Evolutionary conservation across 2,329 filamentous ascomycete genomes (phyloP), one percentile per base, ranked within the genome.

Genomic region (Nannizzia gypsea): DNA sequence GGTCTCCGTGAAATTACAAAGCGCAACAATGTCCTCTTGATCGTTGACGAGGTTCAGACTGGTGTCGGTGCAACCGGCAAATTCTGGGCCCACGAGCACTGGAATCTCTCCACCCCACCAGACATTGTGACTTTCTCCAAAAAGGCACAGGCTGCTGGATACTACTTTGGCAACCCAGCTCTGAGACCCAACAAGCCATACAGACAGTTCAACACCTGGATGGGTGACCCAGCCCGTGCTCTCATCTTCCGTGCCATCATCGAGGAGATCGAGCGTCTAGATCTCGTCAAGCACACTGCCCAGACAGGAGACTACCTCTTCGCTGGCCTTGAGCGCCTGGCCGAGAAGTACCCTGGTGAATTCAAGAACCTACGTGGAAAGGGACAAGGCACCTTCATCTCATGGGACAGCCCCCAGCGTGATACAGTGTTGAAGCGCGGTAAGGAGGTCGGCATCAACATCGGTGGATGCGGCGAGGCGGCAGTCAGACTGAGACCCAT

Each of bases 41-140:
- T 96, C 70, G 90, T 95, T 64, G 90, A 96, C 72, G 90, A 96
- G 77, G 90, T 96, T 9, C 90, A 96, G 77, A 96, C 90, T 5
- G 91, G 90, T 71, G 86, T 96, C 26, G 91, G 91, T 67, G 90
- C 91, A 42, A 96, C 90, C 0, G 90, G 90, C 67, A 90, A 89
- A 74, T 95, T 96, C 84, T 96, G 90, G 90, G 90, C 91, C 6
- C 91, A 96, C 78, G 90, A 96, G 69, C 91, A 96, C 84, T 96
- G 90, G 90, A 81, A 88, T 73, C 81, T 96, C 48, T 70, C 80
- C 56, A 77, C 84, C 38, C 88, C 90, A 6, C 90, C 90, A 0
- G 90, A 96, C 78, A 93, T 96, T 80, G 90, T 96, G 50, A 96
- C 90, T 61, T 96, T 96, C 78, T 89, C 84, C 70, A 96, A 96